Percentiles rank a stretch among this genome's conserved stretches.
Evolutionary conservation across 331 rosid species (phyloP).

Genomic region (Quercus tomentella): DNA sequence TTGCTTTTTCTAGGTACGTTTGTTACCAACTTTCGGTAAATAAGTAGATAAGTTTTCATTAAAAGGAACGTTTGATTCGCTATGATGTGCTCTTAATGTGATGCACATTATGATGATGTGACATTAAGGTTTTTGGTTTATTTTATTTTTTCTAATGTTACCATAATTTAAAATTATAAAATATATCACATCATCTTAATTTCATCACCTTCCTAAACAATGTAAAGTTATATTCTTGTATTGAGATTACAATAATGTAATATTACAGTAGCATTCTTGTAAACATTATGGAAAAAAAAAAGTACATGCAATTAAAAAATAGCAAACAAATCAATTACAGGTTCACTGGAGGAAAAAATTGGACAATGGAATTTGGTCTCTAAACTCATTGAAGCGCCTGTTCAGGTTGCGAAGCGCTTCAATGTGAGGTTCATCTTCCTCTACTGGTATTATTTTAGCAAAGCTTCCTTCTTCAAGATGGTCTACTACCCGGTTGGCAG

Average conservation of each 20-base stretch:
- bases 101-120: no score
- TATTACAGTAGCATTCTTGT: not conserved
- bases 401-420: conserved; percentile 43
- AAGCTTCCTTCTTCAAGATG: conserved; percentile 51
- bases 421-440: conserved; percentile 60
- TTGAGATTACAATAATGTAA: no score
- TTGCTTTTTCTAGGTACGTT: no score
- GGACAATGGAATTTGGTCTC: conserved; percentile 36
- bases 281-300: not conserved
- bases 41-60: no score
- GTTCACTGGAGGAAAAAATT: conserved; percentile 26
- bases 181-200: no score
- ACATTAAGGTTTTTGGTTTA: no score
- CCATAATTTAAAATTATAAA: no score
- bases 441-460: conserved; percentile 41
- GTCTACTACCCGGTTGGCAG: conserved; percentile 52
- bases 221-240: no score
- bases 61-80: no score
- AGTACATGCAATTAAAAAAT: not conserved
- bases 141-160: no score
- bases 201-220: accelerated
- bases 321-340: not conserved
- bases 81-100: accelerated
- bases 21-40: no score
- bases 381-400: conserved; percentile 37